Base-by-base conservation (phyloP, 179 eudicot genomes). In the Patellifolia procumbens region DNA sequence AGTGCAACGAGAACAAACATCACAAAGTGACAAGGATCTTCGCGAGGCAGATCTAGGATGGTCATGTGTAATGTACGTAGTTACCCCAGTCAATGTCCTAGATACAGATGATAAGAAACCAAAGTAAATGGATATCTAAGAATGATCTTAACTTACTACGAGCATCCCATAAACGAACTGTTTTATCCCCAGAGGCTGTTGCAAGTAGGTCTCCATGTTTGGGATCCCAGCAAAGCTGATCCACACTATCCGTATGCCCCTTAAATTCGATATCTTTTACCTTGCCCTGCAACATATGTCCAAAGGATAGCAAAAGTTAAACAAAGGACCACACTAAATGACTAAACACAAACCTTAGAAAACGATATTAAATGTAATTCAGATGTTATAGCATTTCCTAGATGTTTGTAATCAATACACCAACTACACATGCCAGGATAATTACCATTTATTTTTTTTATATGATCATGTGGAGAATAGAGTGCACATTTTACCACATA, bases 221-320 rank as follows among this genome's bases (percentile, higher is more conserved):
- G 29, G 98, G 98, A 75, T 94, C 98, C 98, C 98, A 94, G 77
- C 98, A 94, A 53, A 94, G 89, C 87, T 94, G 97, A 83, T 94
- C 98, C 73, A 94, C 98, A 82, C 98, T 94, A 78, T 94, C 98
- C 59, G 91, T 92, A 58, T 94, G 98, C 72, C 98, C 98, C 84
- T 92, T 92, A 66, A 94, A 79, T 72, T 94, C 98, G 74, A 92
- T 79, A 78, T 92, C 98, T 85, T 94, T 94, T 60, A 81, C 97
- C 89, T 94, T 94, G 9, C 96, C 88, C 97, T 92, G 86, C 80
- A 76, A 75, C 34, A 76, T 59, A 70, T 13, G 28, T 29, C 26
- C 37, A 7, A 48, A 46, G 39, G 15, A 46, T 28, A 29, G 15
- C 29, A 37, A 24, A 9, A 28, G 17, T 16, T 24, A 22, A 63